Percentiles rank a stretch among this genome's conserved stretches.
phyloP scores from a whole-genome alignment of 148 eudicot genomes.

The Gaultheria prostrata region DNA sequence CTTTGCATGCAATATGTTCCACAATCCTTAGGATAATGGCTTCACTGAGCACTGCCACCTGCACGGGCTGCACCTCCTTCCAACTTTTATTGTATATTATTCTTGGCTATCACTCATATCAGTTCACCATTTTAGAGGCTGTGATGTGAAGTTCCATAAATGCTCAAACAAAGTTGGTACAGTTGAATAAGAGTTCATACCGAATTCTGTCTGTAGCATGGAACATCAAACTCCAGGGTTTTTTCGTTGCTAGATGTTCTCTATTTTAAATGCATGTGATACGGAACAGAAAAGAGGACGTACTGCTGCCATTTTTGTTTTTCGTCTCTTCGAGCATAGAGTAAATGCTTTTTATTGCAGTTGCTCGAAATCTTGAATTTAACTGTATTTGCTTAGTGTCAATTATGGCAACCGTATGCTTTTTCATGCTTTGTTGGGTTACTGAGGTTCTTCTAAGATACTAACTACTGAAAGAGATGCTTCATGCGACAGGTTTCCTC shows the following conservation, averaged over 20 bases:
- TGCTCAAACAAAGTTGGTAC: background rate
- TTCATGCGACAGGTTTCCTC: constrained; percentile 46
- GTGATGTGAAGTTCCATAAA: background rate
- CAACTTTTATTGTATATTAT: background rate
- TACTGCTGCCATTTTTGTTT: background rate
- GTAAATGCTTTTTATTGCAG: background rate
- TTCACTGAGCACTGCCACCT: background rate
- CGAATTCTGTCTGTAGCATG: background rate
- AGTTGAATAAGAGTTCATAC: background rate
- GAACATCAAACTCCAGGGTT: background rate
- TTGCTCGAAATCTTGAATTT: background rate
- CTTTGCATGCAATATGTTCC: too few relatives aligned
- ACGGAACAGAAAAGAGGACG: background rate
- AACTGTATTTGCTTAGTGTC: background rate
- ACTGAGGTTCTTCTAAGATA: background rate
- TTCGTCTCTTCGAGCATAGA: background rate
- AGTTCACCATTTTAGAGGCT: background rate
- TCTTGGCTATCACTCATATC: background rate
- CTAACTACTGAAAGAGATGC: constrained; percentile 9
- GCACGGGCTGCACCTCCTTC: background rate
- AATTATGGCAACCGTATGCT: background rate
- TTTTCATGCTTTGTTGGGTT: background rate
- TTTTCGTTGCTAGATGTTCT: background rate
- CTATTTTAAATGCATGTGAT: too few relatives aligned
- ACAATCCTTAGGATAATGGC: background rate